Conservation (phyloP, 2,329 filamentous ascomycete genomes). For the Nemania abortiva region DNA sequence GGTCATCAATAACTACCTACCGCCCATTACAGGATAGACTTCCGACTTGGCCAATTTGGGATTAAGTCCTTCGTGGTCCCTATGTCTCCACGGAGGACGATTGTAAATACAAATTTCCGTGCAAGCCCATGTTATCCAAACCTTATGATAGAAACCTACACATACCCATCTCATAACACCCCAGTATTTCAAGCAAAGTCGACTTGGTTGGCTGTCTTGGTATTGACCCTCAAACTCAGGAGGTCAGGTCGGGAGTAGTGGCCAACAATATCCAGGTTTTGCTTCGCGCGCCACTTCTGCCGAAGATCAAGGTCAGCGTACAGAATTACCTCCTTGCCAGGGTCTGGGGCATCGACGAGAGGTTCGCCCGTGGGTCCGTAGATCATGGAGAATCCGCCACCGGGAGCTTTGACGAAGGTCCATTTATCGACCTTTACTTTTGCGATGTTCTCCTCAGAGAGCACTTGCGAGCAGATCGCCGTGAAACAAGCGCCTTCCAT, state of each 20-base stretch:
- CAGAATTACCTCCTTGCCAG: constrained; percentile 59
- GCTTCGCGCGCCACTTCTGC: constrained; percentile 55
- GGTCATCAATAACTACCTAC: no score
- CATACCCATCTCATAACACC: no score
- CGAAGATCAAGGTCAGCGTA: constrained; percentile 62
- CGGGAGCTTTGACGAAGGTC: constrained; percentile 33
- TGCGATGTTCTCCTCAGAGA: constrained; percentile 2
- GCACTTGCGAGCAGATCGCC: background rate
- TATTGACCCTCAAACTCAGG: constrained; percentile 44
- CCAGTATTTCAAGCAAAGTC: no score
- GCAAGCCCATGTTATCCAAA: no score
- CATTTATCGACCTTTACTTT: background rate
- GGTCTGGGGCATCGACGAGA: constrained; percentile 54
- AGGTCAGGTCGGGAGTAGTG: constrained; percentile 66
- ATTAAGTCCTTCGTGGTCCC: background rate
- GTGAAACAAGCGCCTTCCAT: constrained; percentile 54
- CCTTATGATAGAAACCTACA: no score
- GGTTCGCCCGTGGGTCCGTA: constrained; percentile 64
- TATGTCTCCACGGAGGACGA: no score
- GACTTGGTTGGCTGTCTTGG: background rate
- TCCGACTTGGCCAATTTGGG: no score
- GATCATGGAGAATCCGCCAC: constrained; percentile 60
- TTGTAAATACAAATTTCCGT: no score
- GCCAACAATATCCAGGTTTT: constrained; percentile 60
- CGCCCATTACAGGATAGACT: no score